Percentiles rank a stretch among this genome's conserved stretches.
Conservation (phyloP, 176 grass and related monocot species). For the Ensete ventricosum region DNA sequence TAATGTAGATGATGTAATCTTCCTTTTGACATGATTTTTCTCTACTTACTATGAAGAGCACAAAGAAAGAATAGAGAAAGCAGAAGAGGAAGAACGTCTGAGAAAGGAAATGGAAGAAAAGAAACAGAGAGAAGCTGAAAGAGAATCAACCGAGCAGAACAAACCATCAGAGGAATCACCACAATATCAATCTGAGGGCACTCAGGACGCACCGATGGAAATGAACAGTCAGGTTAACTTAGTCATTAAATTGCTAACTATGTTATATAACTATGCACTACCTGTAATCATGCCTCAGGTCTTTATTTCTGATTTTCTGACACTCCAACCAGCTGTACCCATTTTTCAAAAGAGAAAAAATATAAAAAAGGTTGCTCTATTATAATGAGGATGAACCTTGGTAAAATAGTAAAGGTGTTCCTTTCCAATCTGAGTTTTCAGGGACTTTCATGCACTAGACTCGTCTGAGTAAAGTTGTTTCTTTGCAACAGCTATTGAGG, state of each 20-base stretch:
- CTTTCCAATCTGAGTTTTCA: background rate
- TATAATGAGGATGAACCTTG: too few relatives aligned
- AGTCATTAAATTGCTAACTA: conserved; percentile 12
- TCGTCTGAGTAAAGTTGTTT: too few relatives aligned
- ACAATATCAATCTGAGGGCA: conserved; percentile 31
- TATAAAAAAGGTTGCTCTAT: too few relatives aligned
- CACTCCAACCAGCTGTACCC: background rate
- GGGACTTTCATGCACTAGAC: too few relatives aligned
- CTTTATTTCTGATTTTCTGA: background rate
- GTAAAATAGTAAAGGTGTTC: too few relatives aligned
- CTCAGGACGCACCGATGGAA: conserved; percentile 24
- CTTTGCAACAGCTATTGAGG: too few relatives aligned
- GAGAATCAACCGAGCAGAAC: conserved; percentile 31
- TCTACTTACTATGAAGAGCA: conserved; percentile 45
- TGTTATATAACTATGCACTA: background rate
- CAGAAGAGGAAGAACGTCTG: conserved; percentile 68
- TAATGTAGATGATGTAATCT: background rate
- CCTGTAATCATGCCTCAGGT: background rate
- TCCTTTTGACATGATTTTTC: background rate
- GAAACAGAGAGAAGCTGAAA: conserved; percentile 71
- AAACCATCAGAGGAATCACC: conserved; percentile 37
- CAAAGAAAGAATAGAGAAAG: conserved; percentile 87
- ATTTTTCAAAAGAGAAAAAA: background rate
- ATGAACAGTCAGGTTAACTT: conserved; percentile 43
- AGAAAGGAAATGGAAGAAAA: conserved; percentile 93